phyloP scores from a whole-genome alignment of 1,139 yeast genomes.

The Taphrina wiesneri region DNA sequence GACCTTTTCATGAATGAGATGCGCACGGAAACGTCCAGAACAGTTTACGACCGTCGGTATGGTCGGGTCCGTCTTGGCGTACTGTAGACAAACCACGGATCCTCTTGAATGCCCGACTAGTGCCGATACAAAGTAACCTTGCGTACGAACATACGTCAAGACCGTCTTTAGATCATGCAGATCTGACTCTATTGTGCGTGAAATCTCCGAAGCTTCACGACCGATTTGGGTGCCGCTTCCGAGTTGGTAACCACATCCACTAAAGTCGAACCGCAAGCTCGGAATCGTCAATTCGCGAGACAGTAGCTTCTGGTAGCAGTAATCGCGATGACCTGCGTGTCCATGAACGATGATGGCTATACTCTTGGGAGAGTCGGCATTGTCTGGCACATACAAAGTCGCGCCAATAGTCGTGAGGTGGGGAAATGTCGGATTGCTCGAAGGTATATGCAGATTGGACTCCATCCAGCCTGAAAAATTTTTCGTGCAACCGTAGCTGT shows the following conservation, averaged over 20 bases:
- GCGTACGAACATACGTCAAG: conserved; percentile 39
- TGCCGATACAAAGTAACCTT: conserved; percentile 43
- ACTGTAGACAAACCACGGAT: conserved; percentile 23
- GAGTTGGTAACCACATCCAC: conserved; percentile 80
- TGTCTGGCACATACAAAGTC: conserved; percentile 10
- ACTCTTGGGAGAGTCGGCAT: not conserved
- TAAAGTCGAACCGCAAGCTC: conserved; percentile 75
- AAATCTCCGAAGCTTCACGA: conserved; percentile 58
- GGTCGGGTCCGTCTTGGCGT: conserved; percentile 46
- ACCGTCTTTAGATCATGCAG: conserved; percentile 50
- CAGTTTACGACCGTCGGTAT: conserved; percentile 72
- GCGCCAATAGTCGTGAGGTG: conserved; percentile 12
- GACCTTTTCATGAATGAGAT: conserved; percentile 41
- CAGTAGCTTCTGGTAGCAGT: conserved; percentile 29
- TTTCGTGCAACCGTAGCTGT: not conserved
- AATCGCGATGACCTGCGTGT: conserved; percentile 48
- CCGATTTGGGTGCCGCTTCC: conserved; percentile 16
- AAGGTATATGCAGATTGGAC: conserved; percentile 7
- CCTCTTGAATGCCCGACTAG: conserved; percentile 78
- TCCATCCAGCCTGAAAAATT: conserved; percentile 2
- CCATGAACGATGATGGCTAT: conserved; percentile 30
- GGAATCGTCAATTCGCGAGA: conserved; percentile 53
- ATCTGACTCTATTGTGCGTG: conserved; percentile 63
- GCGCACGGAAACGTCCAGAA: conserved; percentile 59
- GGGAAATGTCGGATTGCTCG: conserved; percentile 4